Percentiles rank a stretch among this genome's conserved stretches.
Evolutionary conservation across 78 protist species (phyloP).

Genomic region (Dictyostelium capitatum): DNA sequence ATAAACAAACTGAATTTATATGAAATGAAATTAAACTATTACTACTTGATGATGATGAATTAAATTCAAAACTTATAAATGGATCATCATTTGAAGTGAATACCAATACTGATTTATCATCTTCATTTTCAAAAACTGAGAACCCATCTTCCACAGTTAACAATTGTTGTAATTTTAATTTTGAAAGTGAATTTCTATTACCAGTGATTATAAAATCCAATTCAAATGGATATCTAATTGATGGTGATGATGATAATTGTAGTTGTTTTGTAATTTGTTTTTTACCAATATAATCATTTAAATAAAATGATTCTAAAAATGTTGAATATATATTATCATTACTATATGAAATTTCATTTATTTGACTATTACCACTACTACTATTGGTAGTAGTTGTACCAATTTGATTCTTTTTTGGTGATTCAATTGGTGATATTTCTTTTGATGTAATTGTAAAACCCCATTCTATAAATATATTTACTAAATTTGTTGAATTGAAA

Average conservation of each 20-base stretch:
- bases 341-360: neutral
- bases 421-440: neutral
- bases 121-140: neutral
- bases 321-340: slow-evolving; percentile 3
- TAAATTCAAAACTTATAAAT: neutral
- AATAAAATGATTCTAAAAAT: slow-evolving; percentile 6
- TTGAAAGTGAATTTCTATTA: neutral
- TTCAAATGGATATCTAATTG: neutral
- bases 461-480: neutral
- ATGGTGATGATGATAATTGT: neutral
- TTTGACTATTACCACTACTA: neutral
- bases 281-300: neutral
- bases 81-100: slow-evolving; percentile 3
- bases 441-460: slow-evolving; percentile 2
- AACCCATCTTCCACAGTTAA: neutral
- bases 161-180: no score
- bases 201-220: neutral
- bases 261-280: neutral
- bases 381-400: neutral
- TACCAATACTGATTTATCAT: neutral
- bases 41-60: neutral
- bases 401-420: neutral
- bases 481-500: neutral
- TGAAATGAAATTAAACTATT: neutral
- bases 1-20: slow-evolving; percentile 16